Conservation (phyloP, 768 basidiomycete genomes). For the Dacryopinax primogenitus region DNA sequence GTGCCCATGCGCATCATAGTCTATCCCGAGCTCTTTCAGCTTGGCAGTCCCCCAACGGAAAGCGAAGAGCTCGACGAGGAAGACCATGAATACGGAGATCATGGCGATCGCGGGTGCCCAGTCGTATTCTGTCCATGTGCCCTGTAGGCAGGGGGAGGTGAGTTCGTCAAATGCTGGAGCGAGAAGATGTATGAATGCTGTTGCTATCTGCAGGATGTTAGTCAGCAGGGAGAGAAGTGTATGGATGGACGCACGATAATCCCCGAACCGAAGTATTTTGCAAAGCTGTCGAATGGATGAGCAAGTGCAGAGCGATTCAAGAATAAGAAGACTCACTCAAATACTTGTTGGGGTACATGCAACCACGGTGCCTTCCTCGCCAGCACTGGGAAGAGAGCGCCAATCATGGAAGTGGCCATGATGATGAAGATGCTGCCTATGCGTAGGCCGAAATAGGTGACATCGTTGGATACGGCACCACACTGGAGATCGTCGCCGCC, state of each 20-base stretch:
- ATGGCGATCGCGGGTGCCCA: slow-evolving; percentile 74
- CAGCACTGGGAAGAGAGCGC: slow-evolving; percentile 61
- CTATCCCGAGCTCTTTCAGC: slow-evolving; percentile 50
- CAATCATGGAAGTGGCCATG: slow-evolving; percentile 42
- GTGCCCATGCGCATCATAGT: slow-evolving; percentile 37
- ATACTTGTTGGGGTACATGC: slow-evolving; percentile 45
- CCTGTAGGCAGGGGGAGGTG: slow-evolving; percentile 50
- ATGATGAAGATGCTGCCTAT: slow-evolving; percentile 67
- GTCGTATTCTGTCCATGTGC: slow-evolving; percentile 65
- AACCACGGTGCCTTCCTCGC: slow-evolving; percentile 41
- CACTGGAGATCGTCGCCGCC: slow-evolving; percentile 6
- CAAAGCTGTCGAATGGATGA: slow-evolving; percentile 39
- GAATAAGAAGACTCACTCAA: slow-evolving; percentile 44
- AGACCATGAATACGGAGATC: slow-evolving; percentile 67
- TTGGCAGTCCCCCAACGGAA: slow-evolving; percentile 75
- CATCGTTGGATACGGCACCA: background rate
- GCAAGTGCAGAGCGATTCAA: background rate
- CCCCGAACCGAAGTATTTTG: slow-evolving; percentile 84
- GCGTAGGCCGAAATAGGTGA: slow-evolving; percentile 30
- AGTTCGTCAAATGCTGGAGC: slow-evolving; percentile 62
- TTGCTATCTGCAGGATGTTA: slow-evolving; percentile 56
- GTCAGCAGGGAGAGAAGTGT: background rate
- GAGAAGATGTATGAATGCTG: slow-evolving; percentile 76
- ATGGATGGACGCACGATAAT: slow-evolving; percentile 48
- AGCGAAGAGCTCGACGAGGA: slow-evolving; percentile 72